Conservation (phyloP, 352 stramenopile genomes). For the Halophytophthora batemanensis region DNA sequence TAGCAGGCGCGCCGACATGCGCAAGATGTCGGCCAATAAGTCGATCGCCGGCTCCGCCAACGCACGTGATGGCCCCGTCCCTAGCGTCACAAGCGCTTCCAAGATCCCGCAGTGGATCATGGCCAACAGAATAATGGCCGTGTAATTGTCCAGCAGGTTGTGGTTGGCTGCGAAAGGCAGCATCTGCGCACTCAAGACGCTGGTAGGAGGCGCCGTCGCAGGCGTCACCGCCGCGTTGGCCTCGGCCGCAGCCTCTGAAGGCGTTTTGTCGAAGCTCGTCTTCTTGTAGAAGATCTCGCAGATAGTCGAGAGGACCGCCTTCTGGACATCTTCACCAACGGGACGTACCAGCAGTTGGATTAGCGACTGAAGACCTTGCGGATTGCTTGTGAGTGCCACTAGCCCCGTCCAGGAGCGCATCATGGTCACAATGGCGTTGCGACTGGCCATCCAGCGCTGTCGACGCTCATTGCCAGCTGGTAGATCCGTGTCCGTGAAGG, state of each 20-base stretch:
- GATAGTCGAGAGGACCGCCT: slow-evolving; percentile 84
- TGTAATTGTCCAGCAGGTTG: slow-evolving; percentile 89
- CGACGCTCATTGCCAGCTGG: slow-evolving; percentile 79
- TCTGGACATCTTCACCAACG: slow-evolving; percentile 87
- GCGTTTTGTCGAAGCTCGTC: slow-evolving; percentile 73
- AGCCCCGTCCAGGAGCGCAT: slow-evolving; percentile 90
- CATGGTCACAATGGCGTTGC: slow-evolving; percentile 88
- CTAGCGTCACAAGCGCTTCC: slow-evolving; percentile 80
- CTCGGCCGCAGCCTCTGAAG: slow-evolving; percentile 31
- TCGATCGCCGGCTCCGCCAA: slow-evolving; percentile 85
- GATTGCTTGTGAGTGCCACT: slow-evolving; percentile 84
- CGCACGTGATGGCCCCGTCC: slow-evolving; percentile 62
- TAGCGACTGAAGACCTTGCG: slow-evolving; percentile 81
- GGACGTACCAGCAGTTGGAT: slow-evolving; percentile 85
- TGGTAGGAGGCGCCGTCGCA: slow-evolving; percentile 60
- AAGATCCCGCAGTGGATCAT: slow-evolving; percentile 87
- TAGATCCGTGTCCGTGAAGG: slow-evolving; percentile 87
- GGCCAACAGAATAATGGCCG: slow-evolving; percentile 76
- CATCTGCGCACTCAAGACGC: slow-evolving; percentile 60
- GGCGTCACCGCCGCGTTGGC: slow-evolving; percentile 6
- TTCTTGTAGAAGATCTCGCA: slow-evolving; percentile 90
- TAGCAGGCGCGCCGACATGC: slow-evolving; percentile 79
- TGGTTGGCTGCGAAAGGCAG: slow-evolving; percentile 61
- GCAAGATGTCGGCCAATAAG: slow-evolving; percentile 76
- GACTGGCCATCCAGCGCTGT: slow-evolving; percentile 87